Evolutionary conservation across 2,329 filamentous ascomycete species (phyloP), one percentile per base, ranked within the genome.

Genomic region (Zasmidium cellare): DNA sequence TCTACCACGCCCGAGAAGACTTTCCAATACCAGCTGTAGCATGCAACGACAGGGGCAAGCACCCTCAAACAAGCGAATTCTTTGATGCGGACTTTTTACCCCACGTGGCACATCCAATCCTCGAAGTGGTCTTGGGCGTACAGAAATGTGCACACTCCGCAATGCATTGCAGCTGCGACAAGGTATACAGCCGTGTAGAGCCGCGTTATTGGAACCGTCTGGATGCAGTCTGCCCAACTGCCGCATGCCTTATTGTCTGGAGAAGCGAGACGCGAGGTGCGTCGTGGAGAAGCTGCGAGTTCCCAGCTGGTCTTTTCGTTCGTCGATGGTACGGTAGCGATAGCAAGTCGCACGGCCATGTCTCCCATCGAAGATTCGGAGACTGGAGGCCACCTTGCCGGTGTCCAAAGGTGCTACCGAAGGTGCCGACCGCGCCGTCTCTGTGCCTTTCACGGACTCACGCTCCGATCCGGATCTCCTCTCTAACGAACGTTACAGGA

Each of bases 21-120:
- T 11, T 6, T 22, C 11, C 23, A 23, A 22, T 35, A 35, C 25
- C 51, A 53, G n/a, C n/a, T n/a, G n/a, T n/a, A n/a, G n/a, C n/a
- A n/a, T n/a, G n/a, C n/a, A n/a, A n/a, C n/a, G n/a, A n/a, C n/a
- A n/a, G n/a, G n/a, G n/a, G n/a, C n/a, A n/a, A n/a, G n/a, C n/a
- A n/a, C n/a, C n/a, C n/a, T 41, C 35, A 41, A 18, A 14, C 35
- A 16, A 25, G 46, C 7, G 20, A 11, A 22, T 46, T 45, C 20
- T n/a, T 23, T n/a, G 7, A 53, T 24, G 23, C 20, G 35, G 35
- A 41, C 12, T 3, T 41, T 14, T 44, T 53, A 46, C 51, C 51
- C 51, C 51, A 53, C 50, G 50, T 52, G 50, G 50, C 44, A 24
- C 44, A 28, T 53, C 1, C 20, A 46, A 35, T 35, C 51, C 51